Conservation (phyloP, 345 rosid genomes). For the Camelina hispida region DNA sequence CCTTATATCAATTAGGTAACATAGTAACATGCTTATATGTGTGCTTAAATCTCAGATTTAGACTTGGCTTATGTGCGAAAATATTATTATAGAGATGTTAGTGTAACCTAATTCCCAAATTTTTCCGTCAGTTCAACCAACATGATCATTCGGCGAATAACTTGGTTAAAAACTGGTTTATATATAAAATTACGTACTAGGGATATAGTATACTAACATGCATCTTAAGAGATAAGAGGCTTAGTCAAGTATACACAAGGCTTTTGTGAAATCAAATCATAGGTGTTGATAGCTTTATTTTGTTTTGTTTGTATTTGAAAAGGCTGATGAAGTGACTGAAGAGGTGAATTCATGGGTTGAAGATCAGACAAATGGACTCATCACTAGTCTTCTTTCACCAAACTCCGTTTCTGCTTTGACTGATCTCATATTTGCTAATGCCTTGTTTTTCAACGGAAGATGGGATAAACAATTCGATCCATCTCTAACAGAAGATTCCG, state of each 20-base stretch:
- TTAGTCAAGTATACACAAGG: not conserved
- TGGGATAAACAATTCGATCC: constrained; percentile 14
- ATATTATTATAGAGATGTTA: not conserved
- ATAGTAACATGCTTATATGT: too few relatives aligned
- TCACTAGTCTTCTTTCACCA: constrained; percentile 29
- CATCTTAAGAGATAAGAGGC: too few relatives aligned
- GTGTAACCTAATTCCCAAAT: not conserved
- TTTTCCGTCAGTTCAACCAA: not conserved
- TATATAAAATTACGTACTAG: not conserved
- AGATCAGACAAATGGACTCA: constrained; percentile 41
- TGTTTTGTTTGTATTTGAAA: not conserved
- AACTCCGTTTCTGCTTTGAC: not conserved
- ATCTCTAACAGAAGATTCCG: constrained; percentile 14
- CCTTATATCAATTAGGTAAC: not conserved
- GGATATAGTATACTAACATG: not conserved
- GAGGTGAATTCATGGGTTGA: constrained; percentile 74
- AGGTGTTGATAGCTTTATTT: not conserved
- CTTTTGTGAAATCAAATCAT: not conserved
- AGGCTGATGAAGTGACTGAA: constrained; percentile 61
- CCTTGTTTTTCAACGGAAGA: constrained; percentile 33
- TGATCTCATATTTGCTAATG: constrained; percentile 33
- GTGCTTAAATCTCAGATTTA: not conserved
- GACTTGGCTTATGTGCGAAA: not conserved
- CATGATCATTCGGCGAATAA: not conserved
- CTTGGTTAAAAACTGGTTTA: not conserved